A percentile compares a stretch with the other conserved stretches of the same genome.
Conservation (phyloP, 768 basidiomycete species). For the Symmetrospora coprosmae region DNA sequence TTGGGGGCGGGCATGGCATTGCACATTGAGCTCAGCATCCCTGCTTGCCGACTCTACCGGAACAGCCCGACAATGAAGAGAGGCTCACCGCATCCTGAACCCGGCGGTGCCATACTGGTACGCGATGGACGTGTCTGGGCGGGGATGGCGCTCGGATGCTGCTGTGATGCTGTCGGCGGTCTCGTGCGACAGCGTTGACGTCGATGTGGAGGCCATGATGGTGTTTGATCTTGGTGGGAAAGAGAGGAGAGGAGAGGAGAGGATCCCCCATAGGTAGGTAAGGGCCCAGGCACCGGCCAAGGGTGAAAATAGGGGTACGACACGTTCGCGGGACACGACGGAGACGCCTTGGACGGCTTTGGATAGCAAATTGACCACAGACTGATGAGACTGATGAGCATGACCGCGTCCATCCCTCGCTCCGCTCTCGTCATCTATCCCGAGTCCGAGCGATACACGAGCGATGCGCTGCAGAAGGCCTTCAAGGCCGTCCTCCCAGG, state of each 20-base stretch:
- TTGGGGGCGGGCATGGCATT: background rate
- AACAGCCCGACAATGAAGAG: background rate
- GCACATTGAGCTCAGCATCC: background rate
- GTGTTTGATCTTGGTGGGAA: no score
- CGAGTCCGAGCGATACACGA: background rate
- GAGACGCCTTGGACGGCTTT: no score
- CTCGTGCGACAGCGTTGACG: background rate
- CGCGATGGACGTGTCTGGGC: constrained; percentile 32
- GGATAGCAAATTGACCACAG: no score
- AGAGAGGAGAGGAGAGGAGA: no score
- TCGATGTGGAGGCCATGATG: no score
- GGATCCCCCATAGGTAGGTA: no score
- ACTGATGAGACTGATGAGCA: no score
- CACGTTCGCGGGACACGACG: no score
- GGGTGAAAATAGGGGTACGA: no score
- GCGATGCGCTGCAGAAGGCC: background rate
- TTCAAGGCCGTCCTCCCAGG: constrained; percentile 15
- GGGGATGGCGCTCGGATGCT: constrained; percentile 36
- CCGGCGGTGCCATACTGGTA: constrained; percentile 42
- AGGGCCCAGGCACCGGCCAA: no score
- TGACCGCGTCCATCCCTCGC: no score
- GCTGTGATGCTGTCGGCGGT: constrained; percentile 25
- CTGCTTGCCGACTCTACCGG: no score
- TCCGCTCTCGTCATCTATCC: constrained; percentile 13
- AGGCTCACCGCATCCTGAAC: constrained; percentile 39